Evolutionary conservation across 306 rosid genomes (phyloP).

Genomic region (Dalbergia cochinchinensis): DNA sequence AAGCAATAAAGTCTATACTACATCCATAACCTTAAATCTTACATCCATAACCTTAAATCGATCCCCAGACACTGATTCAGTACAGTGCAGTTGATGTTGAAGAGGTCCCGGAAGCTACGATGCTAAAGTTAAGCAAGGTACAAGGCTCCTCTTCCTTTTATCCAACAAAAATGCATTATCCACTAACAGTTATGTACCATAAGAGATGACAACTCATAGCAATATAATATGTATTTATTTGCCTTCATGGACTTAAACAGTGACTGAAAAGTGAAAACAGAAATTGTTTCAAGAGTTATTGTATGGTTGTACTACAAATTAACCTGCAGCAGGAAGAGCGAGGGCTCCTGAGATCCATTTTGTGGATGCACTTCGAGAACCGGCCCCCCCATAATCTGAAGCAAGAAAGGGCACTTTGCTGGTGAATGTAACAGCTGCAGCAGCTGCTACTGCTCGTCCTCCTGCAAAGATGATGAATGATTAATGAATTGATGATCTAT

Average conservation of each 20-base stretch:
- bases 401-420: constrained; percentile 56
- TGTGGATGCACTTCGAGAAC: constrained; percentile 58
- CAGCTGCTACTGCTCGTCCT: constrained; percentile 75
- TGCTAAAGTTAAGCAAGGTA: constrained; percentile 47
- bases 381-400: constrained; percentile 56
- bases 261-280: constrained; percentile 2
- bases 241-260: constrained; percentile 3
- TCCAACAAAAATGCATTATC: constrained; percentile 3
- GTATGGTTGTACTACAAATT: neutral
- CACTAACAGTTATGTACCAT: neutral
- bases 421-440: constrained; percentile 62
- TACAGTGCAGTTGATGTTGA: constrained; percentile 20
- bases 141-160: constrained; percentile 43
- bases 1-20: constrained; percentile 28
- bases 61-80: constrained; percentile 23
- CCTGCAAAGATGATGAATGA: constrained; percentile 52
- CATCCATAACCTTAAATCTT: constrained; percentile 34
- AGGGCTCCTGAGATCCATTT: constrained; percentile 82
- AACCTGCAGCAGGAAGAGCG: constrained; percentile 88
- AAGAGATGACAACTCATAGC: neutral
- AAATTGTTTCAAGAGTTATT: neutral
- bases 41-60: constrained; percentile 34
- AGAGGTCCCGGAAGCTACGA: constrained; percentile 43
- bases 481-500: neutral
- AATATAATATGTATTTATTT: neutral